phyloP scores from a whole-genome alignment of 148 eudicot species.

The Heliamphora exappendiculata region DNA sequence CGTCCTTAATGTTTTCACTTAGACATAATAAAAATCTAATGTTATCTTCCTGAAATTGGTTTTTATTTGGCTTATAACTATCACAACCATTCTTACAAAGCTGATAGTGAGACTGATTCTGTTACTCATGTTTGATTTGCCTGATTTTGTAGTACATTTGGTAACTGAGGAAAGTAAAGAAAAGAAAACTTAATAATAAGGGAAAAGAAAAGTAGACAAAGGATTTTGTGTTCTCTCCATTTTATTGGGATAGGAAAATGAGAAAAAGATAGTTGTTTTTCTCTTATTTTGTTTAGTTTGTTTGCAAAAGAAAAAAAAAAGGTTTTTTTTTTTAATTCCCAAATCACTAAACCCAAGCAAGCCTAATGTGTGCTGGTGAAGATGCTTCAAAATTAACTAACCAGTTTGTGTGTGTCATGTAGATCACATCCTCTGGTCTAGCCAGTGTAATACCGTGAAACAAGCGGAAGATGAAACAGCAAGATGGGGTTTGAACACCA shows the following conservation, averaged over 20 bases:
- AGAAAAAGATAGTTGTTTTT: too few species aligned
- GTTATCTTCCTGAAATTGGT: background rate
- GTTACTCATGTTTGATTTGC: background rate
- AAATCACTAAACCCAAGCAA: too few species aligned
- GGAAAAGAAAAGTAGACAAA: too few species aligned
- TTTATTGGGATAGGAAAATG: too few species aligned
- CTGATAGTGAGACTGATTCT: background rate
- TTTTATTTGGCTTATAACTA: background rate
- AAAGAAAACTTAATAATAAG: too few species aligned
- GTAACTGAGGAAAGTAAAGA: too few species aligned
- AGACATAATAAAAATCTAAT: background rate
- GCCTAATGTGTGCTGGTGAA: background rate
- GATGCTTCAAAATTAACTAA: background rate
- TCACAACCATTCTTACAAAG: background rate
- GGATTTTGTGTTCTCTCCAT: too few species aligned
- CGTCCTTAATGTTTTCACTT: background rate
- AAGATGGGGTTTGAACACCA: constrained; percentile 9
- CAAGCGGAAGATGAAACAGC: constrained; percentile 18
- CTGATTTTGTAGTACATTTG: background rate
- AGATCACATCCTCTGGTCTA: constrained; percentile 45
- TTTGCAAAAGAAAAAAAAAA: too few species aligned
- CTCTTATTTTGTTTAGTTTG: too few species aligned
- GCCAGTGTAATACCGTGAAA: constrained; percentile 15
- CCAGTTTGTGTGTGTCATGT: constrained; percentile 13
- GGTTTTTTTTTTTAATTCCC: too few species aligned